phyloP scores from a whole-genome alignment of 352 stramenopile species.

The Pythium monospermum region DNA sequence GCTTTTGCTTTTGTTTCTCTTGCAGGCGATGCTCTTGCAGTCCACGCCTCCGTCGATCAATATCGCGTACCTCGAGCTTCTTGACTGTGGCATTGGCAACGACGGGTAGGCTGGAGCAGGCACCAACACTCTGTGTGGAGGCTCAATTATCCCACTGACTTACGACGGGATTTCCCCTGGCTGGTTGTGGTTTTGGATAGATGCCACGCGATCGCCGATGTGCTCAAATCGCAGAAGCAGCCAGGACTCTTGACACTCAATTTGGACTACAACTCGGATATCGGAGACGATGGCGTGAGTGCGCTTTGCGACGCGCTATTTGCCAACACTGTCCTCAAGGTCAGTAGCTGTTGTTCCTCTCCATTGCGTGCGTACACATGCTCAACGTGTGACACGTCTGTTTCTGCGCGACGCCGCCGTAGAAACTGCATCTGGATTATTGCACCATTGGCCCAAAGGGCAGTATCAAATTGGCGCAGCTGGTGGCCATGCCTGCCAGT shows the following conservation, averaged over 20 bases:
- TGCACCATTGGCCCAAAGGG: slow-evolving; percentile 39
- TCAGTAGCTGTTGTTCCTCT: slow-evolving; percentile 18
- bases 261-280: slow-evolving; percentile 63
- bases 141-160: background rate
- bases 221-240: slow-evolving; percentile 42
- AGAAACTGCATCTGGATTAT: slow-evolving; percentile 79
- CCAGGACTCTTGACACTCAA: slow-evolving; percentile 68
- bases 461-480: slow-evolving; percentile 65
- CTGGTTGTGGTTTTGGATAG: slow-evolving; percentile 11
- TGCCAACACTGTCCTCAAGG: slow-evolving; percentile 59
- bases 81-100: slow-evolving; percentile 68
- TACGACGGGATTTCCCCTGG: background rate
- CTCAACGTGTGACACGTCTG: background rate
- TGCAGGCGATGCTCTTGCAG: slow-evolving; percentile 40
- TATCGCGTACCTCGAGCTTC: slow-evolving; percentile 72
- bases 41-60: slow-evolving; percentile 42
- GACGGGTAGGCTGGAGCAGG: slow-evolving; percentile 28
- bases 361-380: too few relatives aligned
- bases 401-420: background rate
- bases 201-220: slow-evolving; percentile 51
- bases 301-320: slow-evolving; percentile 68
- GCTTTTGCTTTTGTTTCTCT: background rate
- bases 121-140: background rate
- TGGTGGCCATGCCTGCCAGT: slow-evolving; percentile 53
- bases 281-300: slow-evolving; percentile 47